These are phyloP conservation scores for Astragalus membranaceus DNA, from an alignment of 306 rosid species.

Conservation along the genomic window DNA sequence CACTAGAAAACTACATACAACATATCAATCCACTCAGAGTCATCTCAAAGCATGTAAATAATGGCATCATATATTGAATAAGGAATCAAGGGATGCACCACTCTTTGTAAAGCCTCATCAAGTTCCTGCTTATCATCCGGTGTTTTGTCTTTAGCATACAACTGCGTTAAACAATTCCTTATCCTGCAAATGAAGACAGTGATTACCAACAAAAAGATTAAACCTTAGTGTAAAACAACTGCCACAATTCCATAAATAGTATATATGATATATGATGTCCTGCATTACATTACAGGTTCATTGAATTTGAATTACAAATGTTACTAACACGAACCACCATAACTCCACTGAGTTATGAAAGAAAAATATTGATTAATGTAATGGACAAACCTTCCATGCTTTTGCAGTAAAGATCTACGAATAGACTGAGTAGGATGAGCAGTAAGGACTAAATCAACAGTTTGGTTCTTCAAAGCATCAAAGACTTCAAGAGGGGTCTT, in stretches of 20 bases:
- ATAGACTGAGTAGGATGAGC: constrained; percentile 99
- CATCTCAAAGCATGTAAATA: background rate
- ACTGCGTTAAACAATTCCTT: constrained; percentile 76
- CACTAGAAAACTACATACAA: no score
- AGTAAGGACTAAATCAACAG: constrained; percentile 90
- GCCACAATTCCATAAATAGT: no score
- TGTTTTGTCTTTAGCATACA: constrained; percentile 92
- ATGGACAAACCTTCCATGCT: constrained; percentile 69
- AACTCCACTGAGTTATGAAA: background rate
- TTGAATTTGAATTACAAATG: no score
- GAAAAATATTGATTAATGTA: constrained; percentile 3
- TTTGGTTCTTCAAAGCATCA: constrained; percentile 95
- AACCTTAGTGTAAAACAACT: no score
- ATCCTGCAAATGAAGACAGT: no score
- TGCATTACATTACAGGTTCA: no score
- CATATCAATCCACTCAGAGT: no score
- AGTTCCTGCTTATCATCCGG: constrained; percentile 99
- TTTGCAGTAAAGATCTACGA: constrained; percentile 93
- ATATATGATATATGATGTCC: no score
- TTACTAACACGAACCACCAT: background rate
- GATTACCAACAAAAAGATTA: no score
- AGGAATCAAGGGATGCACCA: constrained; percentile 44
- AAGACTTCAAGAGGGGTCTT: constrained; percentile 83
- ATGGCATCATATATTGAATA: background rate
- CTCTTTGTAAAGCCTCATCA: constrained; percentile 93